Base-by-base conservation (phyloP, 306 rosid species). In the Trifolium fragiferum region DNA sequence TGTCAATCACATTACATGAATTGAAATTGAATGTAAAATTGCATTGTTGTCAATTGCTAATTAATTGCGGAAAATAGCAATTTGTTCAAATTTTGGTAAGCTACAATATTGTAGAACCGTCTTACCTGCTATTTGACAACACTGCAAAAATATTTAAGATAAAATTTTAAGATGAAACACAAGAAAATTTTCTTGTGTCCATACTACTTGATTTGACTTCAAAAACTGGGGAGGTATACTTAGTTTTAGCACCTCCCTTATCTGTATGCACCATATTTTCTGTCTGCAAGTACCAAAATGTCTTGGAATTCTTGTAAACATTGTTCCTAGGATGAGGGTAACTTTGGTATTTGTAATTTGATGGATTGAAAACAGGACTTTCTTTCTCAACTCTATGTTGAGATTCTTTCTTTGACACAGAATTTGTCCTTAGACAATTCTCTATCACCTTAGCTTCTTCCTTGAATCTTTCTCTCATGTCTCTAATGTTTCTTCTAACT, bases 381-480 rank as follows among this genome's bases (percentile, higher is more conserved):
- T 94, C 98, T 78, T 64, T 87, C 75, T 78, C 86, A 46, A 66
- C 49, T 38, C 78, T 80, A 5, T 59, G 65, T 7, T 73, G 79
- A 35, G 87, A 76, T 77, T 88, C 91, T 50, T 64, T 83, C 71
- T 76, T 74, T 16, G 89, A 27, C 73, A 85, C 35, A 37, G 87
- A 84, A 38, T 86, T 94, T 49, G 78, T 67, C 50, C 70, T 72
- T 76, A 91, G 50, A 62, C 97, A 94, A 27, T 81, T 92, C 80
- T 94, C 93, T 40, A 91, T 94, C 80, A 94, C 98, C 80, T 67
- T 88, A 3, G 88, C 84, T 33, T 94, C 98, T 51, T 94, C 95
- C 82, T 82, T 87, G 37, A 94, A 78, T 60, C 84, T 87, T 57
- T 89, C 97, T 81, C 90, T 87, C 21, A 89, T 71, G 12, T 86